phyloP scores from a whole-genome alignment of 495 filamentous ascomycete genomes.

The Penicillium pancosmium region DNA sequence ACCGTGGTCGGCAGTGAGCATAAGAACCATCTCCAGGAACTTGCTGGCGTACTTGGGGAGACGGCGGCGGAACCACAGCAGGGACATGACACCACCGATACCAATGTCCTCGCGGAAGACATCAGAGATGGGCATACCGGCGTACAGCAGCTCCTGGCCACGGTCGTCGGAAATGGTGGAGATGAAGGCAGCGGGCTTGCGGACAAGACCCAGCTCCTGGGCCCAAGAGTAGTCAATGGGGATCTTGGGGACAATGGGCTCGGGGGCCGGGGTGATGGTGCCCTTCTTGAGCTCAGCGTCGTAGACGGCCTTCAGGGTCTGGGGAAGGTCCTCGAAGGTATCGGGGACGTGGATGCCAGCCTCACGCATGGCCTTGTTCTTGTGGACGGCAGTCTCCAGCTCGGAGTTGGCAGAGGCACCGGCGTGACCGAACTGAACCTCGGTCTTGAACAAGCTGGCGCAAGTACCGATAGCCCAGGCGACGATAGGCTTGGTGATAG shows the following conservation, averaged over 20 bases:
- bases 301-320: slow-evolving; percentile 75
- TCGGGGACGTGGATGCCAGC: slow-evolving; percentile 93
- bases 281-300: slow-evolving; percentile 80
- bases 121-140: slow-evolving; percentile 98
- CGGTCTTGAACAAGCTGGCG: slow-evolving; percentile 99
- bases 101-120: slow-evolving; percentile 99
- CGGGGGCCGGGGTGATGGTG: slow-evolving; percentile 78
- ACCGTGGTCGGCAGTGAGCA: slow-evolving; percentile 99
- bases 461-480: slow-evolving; percentile 99
- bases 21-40: slow-evolving; percentile 99
- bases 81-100: slow-evolving; percentile 99
- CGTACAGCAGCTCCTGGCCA: slow-evolving; percentile 98
- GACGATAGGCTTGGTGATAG: slow-evolving; percentile 96
- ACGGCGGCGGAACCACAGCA: slow-evolving; percentile 99
- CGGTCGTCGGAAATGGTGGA: slow-evolving; percentile 99
- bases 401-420: slow-evolving; percentile 98
- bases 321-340: slow-evolving; percentile 95
- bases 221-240: slow-evolving; percentile 99
- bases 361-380: slow-evolving; percentile 96
- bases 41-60: slow-evolving; percentile 95
- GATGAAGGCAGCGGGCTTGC: slow-evolving; percentile 99
- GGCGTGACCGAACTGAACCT: slow-evolving; percentile 99
- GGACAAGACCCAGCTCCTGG: slow-evolving; percentile 97
- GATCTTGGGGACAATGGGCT: slow-evolving; percentile 96
- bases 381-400: slow-evolving; percentile 92